phyloP scores from a whole-genome alignment of 805 yeast species.

The Kuraishia borneana region DNA sequence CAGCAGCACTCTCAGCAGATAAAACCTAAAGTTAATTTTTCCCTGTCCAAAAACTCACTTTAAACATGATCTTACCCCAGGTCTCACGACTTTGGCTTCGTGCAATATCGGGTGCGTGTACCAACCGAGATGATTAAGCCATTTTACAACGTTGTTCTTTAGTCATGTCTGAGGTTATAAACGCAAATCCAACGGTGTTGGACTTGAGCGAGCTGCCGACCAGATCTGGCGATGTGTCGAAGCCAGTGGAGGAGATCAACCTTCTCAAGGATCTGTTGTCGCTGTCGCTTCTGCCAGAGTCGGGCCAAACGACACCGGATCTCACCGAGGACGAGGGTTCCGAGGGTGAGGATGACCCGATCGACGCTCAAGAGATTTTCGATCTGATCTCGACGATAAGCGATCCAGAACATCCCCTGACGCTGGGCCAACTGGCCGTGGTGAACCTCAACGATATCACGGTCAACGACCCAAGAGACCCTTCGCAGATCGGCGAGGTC shows the following conservation, averaged over 20 bases:
- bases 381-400: slow-evolving; percentile 79
- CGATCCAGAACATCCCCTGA: slow-evolving; percentile 96
- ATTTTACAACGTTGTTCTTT: background rate
- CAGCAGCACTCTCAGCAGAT: slow-evolving; percentile 53
- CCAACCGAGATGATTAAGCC: too few relatives aligned
- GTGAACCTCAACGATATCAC: slow-evolving; percentile 75
- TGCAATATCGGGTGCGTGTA: too few relatives aligned
- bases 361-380: slow-evolving; percentile 84
- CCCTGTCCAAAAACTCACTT: too few relatives aligned
- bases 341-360: slow-evolving; percentile 40
- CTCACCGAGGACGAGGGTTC: slow-evolving; percentile 14
- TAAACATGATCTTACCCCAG: too few relatives aligned
- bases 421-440: slow-evolving; percentile 89
- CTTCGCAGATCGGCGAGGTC: slow-evolving; percentile 56
- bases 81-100: too few relatives aligned
- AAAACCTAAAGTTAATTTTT: slow-evolving; percentile 31
- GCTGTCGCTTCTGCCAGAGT: slow-evolving; percentile 16
- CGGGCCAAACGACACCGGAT: slow-evolving; percentile 5
- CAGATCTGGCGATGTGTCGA: slow-evolving; percentile 24
- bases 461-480: slow-evolving; percentile 48
- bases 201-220: slow-evolving; percentile 73
- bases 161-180: slow-evolving; percentile 30
- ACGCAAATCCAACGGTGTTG: slow-evolving; percentile 82
- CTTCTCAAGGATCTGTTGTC: slow-evolving; percentile 13
- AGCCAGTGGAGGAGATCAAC: slow-evolving; percentile 1